These are phyloP conservation scores for Microascus cirrosus DNA, from an alignment of 2,329 filamentous ascomycete species.

Conservation along the genomic window DNA sequence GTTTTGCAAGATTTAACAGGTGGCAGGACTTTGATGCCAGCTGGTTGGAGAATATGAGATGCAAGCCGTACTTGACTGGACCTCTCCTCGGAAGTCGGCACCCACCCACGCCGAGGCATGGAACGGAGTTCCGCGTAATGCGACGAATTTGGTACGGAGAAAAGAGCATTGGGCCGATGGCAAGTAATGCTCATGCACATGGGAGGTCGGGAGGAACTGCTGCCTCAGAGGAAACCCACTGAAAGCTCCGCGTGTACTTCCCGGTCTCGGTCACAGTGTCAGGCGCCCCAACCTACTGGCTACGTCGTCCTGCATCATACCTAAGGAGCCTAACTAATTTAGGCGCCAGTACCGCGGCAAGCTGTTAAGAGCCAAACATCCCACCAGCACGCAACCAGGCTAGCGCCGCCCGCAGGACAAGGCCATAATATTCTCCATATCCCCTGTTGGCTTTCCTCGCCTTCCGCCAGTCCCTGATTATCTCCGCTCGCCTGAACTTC, in stretches of 20 bases:
- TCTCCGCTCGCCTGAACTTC: conserved; percentile 3
- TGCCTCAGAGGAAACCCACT: background rate
- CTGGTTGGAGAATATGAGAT: background rate
- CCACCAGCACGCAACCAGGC: background rate
- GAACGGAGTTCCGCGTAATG: background rate
- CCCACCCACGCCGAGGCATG: too few species aligned
- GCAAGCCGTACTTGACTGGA: background rate
- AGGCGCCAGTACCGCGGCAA: background rate
- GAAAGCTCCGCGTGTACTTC: background rate
- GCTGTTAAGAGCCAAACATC: background rate
- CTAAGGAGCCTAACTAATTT: background rate
- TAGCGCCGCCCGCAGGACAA: background rate
- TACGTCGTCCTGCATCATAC: background rate
- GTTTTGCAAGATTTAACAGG: background rate
- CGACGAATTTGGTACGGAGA: background rate
- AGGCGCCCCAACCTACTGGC: background rate
- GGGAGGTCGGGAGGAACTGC: background rate
- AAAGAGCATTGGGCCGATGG: too few species aligned
- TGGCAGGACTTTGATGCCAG: too few species aligned
- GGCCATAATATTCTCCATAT: conserved; percentile 5
- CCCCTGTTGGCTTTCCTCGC: conserved; percentile 1
- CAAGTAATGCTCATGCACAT: background rate
- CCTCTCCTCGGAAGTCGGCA: too few species aligned
- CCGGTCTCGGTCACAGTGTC: background rate
- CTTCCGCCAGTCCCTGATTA: conserved; percentile 1